phyloP scores from a whole-genome alignment of 2,329 filamentous ascomycete species.

The Thielaviopsis musarum region DNA sequence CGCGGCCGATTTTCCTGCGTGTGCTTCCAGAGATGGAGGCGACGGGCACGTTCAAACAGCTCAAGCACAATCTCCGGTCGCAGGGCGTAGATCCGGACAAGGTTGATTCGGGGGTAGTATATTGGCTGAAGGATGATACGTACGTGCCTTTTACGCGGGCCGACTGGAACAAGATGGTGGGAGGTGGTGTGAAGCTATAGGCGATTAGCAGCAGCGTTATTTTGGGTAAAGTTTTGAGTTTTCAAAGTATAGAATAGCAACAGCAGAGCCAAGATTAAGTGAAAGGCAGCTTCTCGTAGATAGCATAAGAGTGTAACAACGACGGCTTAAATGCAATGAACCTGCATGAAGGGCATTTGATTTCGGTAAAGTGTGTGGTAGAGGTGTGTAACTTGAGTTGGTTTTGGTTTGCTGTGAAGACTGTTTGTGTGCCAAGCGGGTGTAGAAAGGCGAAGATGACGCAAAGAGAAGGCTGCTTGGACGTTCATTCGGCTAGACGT shows the following conservation, averaged over 20 bases:
- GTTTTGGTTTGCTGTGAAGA: not conserved
- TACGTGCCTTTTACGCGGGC: slow-evolving; percentile 51
- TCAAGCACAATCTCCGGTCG: slow-evolving; percentile 56
- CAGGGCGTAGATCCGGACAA: slow-evolving; percentile 52
- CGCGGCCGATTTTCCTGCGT: slow-evolving; percentile 62
- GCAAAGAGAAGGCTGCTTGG: not conserved
- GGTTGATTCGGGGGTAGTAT: slow-evolving; percentile 29
- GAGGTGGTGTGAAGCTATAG: slow-evolving; percentile 54
- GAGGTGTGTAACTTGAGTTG: not conserved
- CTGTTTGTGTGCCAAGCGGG: not conserved
- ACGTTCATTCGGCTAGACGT: not conserved
- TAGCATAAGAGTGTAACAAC: not conserved
- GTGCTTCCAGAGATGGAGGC: slow-evolving; percentile 43
- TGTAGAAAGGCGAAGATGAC: not conserved
- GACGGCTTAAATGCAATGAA: not conserved
- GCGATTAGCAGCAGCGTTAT: not conserved
- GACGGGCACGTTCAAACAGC: slow-evolving; percentile 80
- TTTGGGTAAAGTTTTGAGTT: not conserved
- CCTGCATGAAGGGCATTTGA: not conserved
- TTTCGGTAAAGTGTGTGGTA: not conserved
- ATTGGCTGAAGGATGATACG: slow-evolving; percentile 46
- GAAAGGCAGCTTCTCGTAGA: not conserved
- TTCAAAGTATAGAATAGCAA: not conserved
- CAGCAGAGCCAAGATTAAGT: not conserved
- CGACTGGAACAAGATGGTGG: slow-evolving; percentile 54